These are phyloP conservation scores for Ophiostoma perfectum DNA, from an alignment of 2,329 filamentous ascomycete species.

Conservation along the genomic window DNA sequence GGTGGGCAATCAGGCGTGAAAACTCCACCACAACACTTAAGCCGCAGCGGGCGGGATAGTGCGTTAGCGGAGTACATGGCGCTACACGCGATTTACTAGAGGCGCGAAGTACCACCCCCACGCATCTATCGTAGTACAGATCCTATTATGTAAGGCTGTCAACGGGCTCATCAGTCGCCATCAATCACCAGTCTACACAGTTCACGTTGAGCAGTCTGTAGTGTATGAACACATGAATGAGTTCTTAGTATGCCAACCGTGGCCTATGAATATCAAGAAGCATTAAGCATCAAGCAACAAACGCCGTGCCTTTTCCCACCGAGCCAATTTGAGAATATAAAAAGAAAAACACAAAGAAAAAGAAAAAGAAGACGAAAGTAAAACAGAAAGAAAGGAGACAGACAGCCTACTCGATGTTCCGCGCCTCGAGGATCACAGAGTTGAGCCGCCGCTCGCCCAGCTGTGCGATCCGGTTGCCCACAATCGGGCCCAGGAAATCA, in stretches of 20 bases:
- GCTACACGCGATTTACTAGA: neutral
- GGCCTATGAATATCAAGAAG: too few species aligned
- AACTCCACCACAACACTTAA: conserved; percentile 1
- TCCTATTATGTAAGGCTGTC: neutral
- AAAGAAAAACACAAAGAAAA: neutral
- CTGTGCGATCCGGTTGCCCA: conserved; percentile 45
- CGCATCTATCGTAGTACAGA: neutral
- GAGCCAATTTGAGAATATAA: neutral
- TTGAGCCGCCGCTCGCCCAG: conserved; percentile 46
- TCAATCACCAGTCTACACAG: neutral
- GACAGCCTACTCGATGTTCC: conserved; percentile 42
- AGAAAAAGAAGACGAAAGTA: neutral
- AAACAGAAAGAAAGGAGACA: too few species aligned
- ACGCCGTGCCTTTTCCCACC: conserved; percentile 13
- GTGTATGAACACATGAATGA: too few species aligned
- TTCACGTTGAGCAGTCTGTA: neutral
- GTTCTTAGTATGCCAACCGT: neutral
- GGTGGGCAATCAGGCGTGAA: neutral
- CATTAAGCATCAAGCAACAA: neutral
- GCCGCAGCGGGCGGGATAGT: conserved; percentile 10
- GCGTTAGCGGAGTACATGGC: neutral
- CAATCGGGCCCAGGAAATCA: conserved; percentile 51
- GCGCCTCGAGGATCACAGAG: conserved; percentile 50
- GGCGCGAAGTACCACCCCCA: neutral
- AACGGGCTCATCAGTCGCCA: neutral